Base-by-base conservation (phyloP, 345 rosid genomes). In the Bruguiera parviflora region DNA sequence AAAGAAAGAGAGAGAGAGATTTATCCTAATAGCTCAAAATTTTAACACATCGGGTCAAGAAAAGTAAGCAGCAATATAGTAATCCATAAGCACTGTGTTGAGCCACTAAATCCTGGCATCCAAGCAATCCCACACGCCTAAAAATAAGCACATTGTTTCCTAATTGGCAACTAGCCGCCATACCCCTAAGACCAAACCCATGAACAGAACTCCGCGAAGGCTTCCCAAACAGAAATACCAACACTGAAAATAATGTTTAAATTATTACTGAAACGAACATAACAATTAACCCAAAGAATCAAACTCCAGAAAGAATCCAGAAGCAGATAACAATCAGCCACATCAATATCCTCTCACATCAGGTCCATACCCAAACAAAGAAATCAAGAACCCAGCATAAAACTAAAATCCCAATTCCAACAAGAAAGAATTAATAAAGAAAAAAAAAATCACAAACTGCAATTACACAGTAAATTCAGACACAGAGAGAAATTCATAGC, bases 231-330 rank as follows among this genome's bases (percentile, higher is more conserved):
- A 33, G 37, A 33, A 8, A 33, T 33, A 33, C 37, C 37, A 33
- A 33, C 37, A 33, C 2, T 33, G 37, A 33, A 33, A 33, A 33
- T 33, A 33, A 33, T 33, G 9, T 33, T 33, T 33, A 33, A 33
- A 33, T 33, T 33, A 33, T 33, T 33, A 33, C 37, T 8, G 37
- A 33, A 33, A 33, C 8, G 9, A 33, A 33, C 37, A 33, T 8
- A 33, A 33, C 37, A 33, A 8, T 33, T 8, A 33, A 6, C n/a
- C 58, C 62, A 32, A 7, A 15, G 52, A 65, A 35, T 2, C 24
- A 67, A 33, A 24, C 35, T 52, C 64, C 71, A 68, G 29, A 68
- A 68, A 47, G 37, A 33, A 33, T 57, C 72, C 39, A 8, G 25
- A 59, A 29, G 60, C 33, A 35, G 29, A 69, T 29, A 58, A 28